Percentiles rank a stretch among this genome's conserved stretches.
phyloP scores from a whole-genome alignment of 495 filamentous ascomycete genomes.

The Parachaetomium inaequale region DNA sequence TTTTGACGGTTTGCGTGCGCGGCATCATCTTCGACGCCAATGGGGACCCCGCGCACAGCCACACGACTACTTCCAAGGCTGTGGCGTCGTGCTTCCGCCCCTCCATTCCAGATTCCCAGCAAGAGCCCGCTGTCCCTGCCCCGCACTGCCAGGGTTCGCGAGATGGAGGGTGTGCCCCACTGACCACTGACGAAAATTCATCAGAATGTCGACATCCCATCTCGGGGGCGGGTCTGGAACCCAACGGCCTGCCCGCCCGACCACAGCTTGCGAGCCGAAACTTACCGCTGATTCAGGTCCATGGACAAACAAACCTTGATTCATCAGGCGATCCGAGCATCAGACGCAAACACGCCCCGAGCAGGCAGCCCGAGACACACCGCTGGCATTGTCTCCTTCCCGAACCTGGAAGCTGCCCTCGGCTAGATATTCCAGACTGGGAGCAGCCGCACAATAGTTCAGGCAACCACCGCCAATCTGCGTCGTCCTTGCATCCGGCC shows the following conservation, averaged over 20 bases:
- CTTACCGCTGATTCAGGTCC: background rate
- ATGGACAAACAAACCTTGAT: no score
- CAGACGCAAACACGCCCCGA: no score
- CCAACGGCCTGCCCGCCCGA: background rate
- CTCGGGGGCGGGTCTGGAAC: background rate
- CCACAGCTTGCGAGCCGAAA: background rate
- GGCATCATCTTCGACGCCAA: background rate
- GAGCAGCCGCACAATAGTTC: no score
- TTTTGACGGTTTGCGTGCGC: background rate
- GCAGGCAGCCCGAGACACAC: no score
- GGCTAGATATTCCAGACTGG: no score
- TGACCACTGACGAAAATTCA: no score
- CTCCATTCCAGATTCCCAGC: background rate
- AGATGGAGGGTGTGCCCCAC: no score
- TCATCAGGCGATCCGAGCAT: no score
- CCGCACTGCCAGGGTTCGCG: background rate
- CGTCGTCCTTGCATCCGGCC: no score
- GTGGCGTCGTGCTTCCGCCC: conserved; percentile 9
- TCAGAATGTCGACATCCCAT: background rate
- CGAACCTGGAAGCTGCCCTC: no score
- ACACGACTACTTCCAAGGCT: background rate
- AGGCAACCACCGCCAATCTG: no score
- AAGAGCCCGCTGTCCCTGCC: conserved; percentile 1
- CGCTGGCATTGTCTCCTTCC: no score
- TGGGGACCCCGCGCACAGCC: background rate